These are phyloP conservation scores for Ambispora gerdemannii DNA, from an alignment of 192 early-diverging fungal genomes.

Conservation along the genomic window DNA sequence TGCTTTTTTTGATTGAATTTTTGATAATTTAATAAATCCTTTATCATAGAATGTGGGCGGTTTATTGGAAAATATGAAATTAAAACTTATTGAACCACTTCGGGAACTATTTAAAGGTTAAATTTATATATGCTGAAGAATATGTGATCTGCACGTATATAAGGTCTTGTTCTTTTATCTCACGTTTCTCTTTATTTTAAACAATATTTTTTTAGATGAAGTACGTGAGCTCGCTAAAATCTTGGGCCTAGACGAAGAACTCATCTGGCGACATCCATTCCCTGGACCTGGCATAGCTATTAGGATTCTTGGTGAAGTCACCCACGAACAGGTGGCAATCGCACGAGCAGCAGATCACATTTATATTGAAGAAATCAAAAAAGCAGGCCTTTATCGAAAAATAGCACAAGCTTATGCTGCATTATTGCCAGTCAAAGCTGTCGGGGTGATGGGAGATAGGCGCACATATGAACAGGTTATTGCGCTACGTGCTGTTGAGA, in stretches of 20 bases:
- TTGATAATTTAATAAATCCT: not conserved
- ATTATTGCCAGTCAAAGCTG: slow-evolving; percentile 88
- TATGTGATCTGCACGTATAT: not conserved
- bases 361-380: slow-evolving; percentile 99
- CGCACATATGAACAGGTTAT: slow-evolving; percentile 99
- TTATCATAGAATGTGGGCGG: slow-evolving; percentile 90
- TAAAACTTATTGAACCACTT: slow-evolving; percentile 97
- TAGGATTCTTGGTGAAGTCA: slow-evolving; percentile 95
- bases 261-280: slow-evolving; percentile 99
- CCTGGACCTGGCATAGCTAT: slow-evolving; percentile 99
- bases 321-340: slow-evolving; percentile 89
- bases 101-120: slow-evolving; percentile 92
- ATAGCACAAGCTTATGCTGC: slow-evolving; percentile 99
- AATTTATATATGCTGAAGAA: not conserved
- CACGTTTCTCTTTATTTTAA: not conserved
- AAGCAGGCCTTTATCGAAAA: slow-evolving; percentile 92
- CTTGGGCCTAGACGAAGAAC: slow-evolving; percentile 86
- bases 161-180: not conserved
- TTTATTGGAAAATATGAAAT: slow-evolving; percentile 92
- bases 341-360: slow-evolving; percentile 94
- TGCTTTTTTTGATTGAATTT: not conserved
- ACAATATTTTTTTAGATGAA: slow-evolving; percentile 60
- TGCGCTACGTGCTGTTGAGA: slow-evolving; percentile 93
- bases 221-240: slow-evolving; percentile 93
- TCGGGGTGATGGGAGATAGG: slow-evolving; percentile 99